Base-by-base conservation (phyloP, 2,329 filamentous ascomycete genomes). In the Xylariaceae sp. region DNA sequence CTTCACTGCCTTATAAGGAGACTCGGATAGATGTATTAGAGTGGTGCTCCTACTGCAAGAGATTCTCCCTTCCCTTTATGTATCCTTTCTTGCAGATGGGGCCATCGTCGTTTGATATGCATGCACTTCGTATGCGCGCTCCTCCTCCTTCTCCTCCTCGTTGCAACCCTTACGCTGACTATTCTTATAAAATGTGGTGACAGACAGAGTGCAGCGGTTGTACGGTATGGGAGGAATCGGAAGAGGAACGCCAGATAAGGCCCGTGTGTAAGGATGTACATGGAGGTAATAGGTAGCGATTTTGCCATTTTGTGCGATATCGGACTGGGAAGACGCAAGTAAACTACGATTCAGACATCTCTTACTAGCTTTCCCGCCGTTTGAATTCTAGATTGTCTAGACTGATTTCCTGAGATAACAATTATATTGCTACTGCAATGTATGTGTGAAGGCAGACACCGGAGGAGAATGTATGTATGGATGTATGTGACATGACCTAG, bases 101-200 rank as follows among this genome's bases (percentile, higher is more conserved):
- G 54, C 59, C 59, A 60, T 60, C 44, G 46, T 62, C 56, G 59
- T 57, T 62, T 62, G 59, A 62, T 57, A 53, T 49, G 48, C 47
- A 56, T 20, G 43, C 29, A 42, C n/a, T 7, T 20, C 45, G 32
- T 37, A 37, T 37, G 32, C 32, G 14, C 32, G 14, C 32, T 37
- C 32, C 32, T 37, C 23, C 23, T 26, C 32, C 32, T 37, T 10
- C 32, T 37, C 23, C 23, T 26, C 32, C 32, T 37, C 32, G 32
- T 37, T 37, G 32, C 32, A 37, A 37, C 32, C 32, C 5, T 37
- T 14, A 37, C 14, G 32, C 32, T 37, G 32, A 37, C 32, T 3
- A 12, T 14, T 37, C 32, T 37, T 37, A 7, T 37, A 37, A 14
- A 16, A 37, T 4, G 32, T 37, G 32, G 32, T 37, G 32, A 37